Base-by-base conservation (phyloP, 495 filamentous ascomycete species). In the Opeltia flavorubescens region DNA sequence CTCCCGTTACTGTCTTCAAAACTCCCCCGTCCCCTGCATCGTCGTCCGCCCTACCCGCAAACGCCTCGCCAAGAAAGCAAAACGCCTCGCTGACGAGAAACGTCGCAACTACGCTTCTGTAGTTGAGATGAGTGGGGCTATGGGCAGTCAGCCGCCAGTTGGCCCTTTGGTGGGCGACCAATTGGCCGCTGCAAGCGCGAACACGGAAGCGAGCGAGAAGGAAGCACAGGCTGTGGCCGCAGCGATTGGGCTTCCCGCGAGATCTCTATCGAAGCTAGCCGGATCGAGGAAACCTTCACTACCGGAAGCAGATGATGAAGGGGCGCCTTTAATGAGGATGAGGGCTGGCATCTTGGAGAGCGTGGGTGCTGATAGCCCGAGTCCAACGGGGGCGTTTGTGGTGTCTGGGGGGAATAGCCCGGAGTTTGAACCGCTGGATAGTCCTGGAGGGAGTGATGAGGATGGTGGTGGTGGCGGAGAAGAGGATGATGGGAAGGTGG, bases 1-100 rank as follows among this genome's bases (percentile, higher is more conserved):
- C 46, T 94, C 87, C 24, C 95, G 95, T 57, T 98, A 94, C 67
- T 95, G 91, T 54, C 72, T 95, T 11, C 89, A 96, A 59, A 85
- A 94, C 62, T 94, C 86, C 6, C 91, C 91, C 1, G 84, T 98
- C 17, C 91, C 91, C n/a, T 89, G 95, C 2, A 86, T 95, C 29
- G 93, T 98, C 26, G 91, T 96, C 30, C 78, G 91, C 1, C 89
- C 91, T 40, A 83, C 81, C 23, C 78, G 85, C 44, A 94, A 95
- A 66, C 83, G 91, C 4, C 74, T 81, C 53, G 94, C 93, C 65
- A 94, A 93, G 62, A 95, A 94, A 62, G 73, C 74, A 50, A 95
- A 95, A 67, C 83, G 91, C 25, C 75, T 77, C 12, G 75, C 78
- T 36, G 86, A 96, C 50, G 86, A 88, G 5, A 69, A 61, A 27